Evolutionary conservation across 768 basidiomycete species (phyloP).

Genomic region (Saitozyma podzolica): DNA sequence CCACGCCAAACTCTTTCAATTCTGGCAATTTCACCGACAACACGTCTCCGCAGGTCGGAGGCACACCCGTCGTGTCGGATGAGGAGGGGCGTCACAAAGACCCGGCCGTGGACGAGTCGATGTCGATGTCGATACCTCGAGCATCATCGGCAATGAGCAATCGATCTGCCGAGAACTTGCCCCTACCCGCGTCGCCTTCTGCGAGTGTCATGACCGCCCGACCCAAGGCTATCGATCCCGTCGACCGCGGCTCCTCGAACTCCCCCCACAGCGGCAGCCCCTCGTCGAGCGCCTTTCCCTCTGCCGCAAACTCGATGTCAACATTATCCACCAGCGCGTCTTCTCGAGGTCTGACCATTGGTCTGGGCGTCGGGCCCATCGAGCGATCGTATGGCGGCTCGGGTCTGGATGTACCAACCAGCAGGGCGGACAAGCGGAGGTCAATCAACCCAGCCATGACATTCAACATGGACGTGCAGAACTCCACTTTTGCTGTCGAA

Average conservation of each 20-base stretch:
- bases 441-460: constrained; percentile 62
- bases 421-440: constrained; percentile 57
- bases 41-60: constrained; percentile 7
- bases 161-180: too few relatives aligned
- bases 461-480: constrained; percentile 51
- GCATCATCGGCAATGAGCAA: too few relatives aligned
- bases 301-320: too few relatives aligned
- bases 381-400: background rate
- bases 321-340: background rate
- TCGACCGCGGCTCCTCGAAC: too few relatives aligned
- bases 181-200: too few relatives aligned
- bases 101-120: too few relatives aligned
- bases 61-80: background rate
- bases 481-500: constrained; percentile 32
- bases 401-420: constrained; percentile 49
- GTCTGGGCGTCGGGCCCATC: constrained; percentile 47
- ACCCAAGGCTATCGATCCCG: too few relatives aligned
- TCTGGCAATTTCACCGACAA: constrained; percentile 23
- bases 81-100: too few relatives aligned
- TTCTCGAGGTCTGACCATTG: constrained; percentile 19
- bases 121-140: too few relatives aligned
- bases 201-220: too few relatives aligned
- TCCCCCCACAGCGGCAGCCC: too few relatives aligned
- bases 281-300: too few relatives aligned
- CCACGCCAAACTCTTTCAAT: constrained; percentile 26